Evolutionary conservation across 2,329 filamentous ascomycete genomes (phyloP).

Genomic region (Aspergillus sp.): DNA sequence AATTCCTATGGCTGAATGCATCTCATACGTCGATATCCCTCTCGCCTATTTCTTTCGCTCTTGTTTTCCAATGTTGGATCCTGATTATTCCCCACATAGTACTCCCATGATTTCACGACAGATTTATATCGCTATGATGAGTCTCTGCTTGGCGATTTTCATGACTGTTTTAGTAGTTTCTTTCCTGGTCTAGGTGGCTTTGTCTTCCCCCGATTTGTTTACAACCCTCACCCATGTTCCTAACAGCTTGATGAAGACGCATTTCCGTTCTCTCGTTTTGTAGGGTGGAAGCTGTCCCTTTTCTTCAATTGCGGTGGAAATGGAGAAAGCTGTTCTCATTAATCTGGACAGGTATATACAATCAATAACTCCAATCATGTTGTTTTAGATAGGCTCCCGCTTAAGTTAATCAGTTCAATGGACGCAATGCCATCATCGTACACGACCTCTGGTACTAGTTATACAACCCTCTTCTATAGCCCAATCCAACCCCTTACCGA

Average conservation of each 20-base stretch:
- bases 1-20: background rate
- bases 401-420: background rate
- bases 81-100: conserved; percentile 38
- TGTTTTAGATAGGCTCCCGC: too few species aligned
- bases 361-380: background rate
- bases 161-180: conserved; percentile 10
- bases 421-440: background rate
- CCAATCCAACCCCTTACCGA: conserved; percentile 28
- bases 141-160: conserved; percentile 12
- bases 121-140: conserved; percentile 18
- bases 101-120: conserved; percentile 29
- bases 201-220: background rate
- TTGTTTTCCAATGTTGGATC: conserved; percentile 15
- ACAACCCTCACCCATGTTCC: background rate
- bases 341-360: conserved; percentile 3
- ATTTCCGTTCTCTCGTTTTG: background rate
- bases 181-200: background rate
- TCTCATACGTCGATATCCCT: conserved; percentile 12
- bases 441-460: background rate
- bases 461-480: background rate
- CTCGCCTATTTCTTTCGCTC: conserved; percentile 6
- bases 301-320: background rate
- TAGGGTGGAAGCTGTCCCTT: background rate
- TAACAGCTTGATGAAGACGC: background rate
- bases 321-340: background rate